phyloP scores from a whole-genome alignment of 163 green algal genomes.

The Scenedesmus sp. region DNA sequence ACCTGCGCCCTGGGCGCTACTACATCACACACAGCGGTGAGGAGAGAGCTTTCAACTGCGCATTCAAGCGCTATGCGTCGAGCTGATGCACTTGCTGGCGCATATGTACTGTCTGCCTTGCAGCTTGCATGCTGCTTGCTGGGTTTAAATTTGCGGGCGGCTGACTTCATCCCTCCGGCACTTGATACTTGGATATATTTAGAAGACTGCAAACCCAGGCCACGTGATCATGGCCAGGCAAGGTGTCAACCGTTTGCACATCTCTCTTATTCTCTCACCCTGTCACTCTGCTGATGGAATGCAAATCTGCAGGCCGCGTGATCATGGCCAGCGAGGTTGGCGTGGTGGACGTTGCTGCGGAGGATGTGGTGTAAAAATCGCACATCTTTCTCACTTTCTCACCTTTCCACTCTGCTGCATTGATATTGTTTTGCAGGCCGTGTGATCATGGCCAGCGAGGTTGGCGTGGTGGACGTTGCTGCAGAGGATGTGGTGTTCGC shows the following conservation, averaged over 20 bases:
- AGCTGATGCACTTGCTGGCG: too few relatives aligned
- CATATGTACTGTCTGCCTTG: too few relatives aligned
- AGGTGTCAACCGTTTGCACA: too few relatives aligned
- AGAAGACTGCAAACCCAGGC: too few relatives aligned
- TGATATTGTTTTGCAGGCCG: slow-evolving; percentile 30
- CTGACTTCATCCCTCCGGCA: too few relatives aligned
- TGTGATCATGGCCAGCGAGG: slow-evolving; percentile 92
- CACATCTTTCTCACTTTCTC: neutral
- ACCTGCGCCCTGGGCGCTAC: neutral
- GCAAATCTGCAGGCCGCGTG: slow-evolving; percentile 62
- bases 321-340: slow-evolving; percentile 95
- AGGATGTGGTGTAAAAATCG: too few relatives aligned
- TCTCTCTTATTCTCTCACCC: neutral
- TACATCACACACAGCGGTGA: slow-evolving; percentile 82
- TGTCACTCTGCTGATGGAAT: neutral
- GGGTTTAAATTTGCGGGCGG: too few relatives aligned
- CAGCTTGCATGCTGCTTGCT: too few relatives aligned
- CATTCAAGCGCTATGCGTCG: too few relatives aligned
- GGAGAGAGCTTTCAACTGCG: neutral
- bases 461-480: slow-evolving; percentile 96
- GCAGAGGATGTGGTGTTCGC: slow-evolving; percentile 86
- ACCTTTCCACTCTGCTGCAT: neutral
- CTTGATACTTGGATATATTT: too few relatives aligned
- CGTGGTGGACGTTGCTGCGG: slow-evolving; percentile 92
- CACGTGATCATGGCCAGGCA: too few relatives aligned